Percentiles rank a stretch among this genome's conserved stretches.
phyloP scores from a whole-genome alignment of 2,329 filamentous ascomycete genomes.

The Neofusicoccum kwambonambiense region DNA sequence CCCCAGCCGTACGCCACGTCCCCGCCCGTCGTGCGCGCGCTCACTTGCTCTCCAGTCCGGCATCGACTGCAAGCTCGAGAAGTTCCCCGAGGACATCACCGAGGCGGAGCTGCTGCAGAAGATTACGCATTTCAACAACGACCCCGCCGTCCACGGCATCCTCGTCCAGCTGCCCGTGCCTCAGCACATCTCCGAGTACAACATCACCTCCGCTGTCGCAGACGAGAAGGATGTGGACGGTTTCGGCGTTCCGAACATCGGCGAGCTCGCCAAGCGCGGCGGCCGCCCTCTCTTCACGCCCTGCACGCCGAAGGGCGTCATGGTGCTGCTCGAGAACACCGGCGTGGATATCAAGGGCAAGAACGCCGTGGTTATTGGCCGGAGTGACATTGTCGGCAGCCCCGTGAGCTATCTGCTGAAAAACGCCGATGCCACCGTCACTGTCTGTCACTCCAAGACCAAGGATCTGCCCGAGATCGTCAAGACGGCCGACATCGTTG shows the following conservation, averaged over 20 bases:
- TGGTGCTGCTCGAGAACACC: conserved; percentile 82
- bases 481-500: conserved; percentile 81
- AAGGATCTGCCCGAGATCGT: conserved; percentile 69
- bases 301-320: conserved; percentile 96
- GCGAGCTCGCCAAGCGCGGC: conserved; percentile 92
- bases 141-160: conserved; percentile 83
- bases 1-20: not conserved
- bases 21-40: not conserved
- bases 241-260: conserved; percentile 91
- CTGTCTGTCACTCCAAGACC: conserved; percentile 91
- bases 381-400: conserved; percentile 96
- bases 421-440: conserved; percentile 95
- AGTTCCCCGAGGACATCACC: conserved; percentile 76
- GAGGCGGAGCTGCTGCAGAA: conserved; percentile 84
- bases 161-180: conserved; percentile 92
- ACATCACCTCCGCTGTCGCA: conserved; percentile 83
- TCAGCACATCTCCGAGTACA: conserved; percentile 84
- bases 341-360: conserved; percentile 84
- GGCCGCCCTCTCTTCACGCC: conserved; percentile 86
- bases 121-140: conserved; percentile 80
- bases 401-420: conserved; percentile 94
- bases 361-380: conserved; percentile 88
- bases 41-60: conserved; percentile 62
- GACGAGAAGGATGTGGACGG: conserved; percentile 98
- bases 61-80: conserved; percentile 82